These are phyloP conservation scores for Cladosporium sp. DNA, from an alignment of 2,329 filamentous ascomycete genomes.

Conservation along the genomic window DNA sequence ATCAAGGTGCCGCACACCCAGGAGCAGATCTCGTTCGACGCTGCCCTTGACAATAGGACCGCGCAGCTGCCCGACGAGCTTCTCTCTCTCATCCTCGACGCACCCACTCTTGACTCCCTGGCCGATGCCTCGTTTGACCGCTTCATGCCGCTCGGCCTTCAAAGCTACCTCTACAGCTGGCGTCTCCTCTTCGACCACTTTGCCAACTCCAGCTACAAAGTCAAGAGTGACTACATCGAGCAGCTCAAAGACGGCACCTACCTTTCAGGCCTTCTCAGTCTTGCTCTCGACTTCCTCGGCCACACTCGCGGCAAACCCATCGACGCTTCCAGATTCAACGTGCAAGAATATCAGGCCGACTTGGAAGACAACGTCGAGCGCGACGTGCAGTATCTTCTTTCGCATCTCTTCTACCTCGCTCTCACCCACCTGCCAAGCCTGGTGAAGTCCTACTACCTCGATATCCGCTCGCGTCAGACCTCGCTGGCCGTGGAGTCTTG, in stretches of 20 bases:
- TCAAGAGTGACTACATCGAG: constrained; percentile 75
- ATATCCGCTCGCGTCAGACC: constrained; percentile 74
- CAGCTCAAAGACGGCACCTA: constrained; percentile 72
- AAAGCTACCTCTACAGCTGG: constrained; percentile 86
- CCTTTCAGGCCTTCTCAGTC: constrained; percentile 66
- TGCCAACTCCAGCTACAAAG: constrained; percentile 57
- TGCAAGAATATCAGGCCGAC: constrained; percentile 58
- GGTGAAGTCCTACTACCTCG: constrained; percentile 80
- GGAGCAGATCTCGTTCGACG: constrained; percentile 76
- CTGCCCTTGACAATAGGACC: constrained; percentile 64
- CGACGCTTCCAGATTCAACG: constrained; percentile 66
- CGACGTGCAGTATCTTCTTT: constrained; percentile 76
- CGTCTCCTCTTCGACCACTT: constrained; percentile 85
- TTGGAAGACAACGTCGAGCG: constrained; percentile 59
- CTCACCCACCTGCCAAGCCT: constrained; percentile 73
- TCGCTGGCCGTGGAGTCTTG: constrained; percentile 74
- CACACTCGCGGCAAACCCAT: constrained; percentile 70
- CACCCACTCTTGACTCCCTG: constrained; percentile 66
- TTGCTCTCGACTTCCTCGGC: constrained; percentile 80
- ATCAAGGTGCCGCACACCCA: constrained; percentile 73
- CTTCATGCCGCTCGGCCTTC: constrained; percentile 63
- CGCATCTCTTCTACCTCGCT: constrained; percentile 79
- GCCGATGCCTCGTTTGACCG: constrained; percentile 61
- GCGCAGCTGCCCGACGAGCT: constrained; percentile 79
- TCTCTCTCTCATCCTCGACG: constrained; percentile 74